Evolutionary conservation across 306 rosid species (phyloP), one percentile per base, ranked within the genome.

Genomic region (Cucurbita pepo): DNA sequence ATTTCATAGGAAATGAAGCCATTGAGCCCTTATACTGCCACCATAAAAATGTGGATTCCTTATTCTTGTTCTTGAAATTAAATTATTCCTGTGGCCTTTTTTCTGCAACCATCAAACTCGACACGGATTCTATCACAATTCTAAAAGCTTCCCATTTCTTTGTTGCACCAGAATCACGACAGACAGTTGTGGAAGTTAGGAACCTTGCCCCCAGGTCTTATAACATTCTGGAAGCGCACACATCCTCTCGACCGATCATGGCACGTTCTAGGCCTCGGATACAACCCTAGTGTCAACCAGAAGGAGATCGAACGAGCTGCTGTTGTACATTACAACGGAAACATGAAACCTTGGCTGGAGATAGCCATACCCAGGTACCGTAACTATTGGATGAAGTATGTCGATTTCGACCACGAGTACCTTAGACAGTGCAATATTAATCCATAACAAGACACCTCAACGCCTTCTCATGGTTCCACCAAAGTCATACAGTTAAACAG

Each of bases 301-400:
- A 69, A 48, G 73, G 73, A 69, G 13, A 69, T 69, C 9, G 73
- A 69, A 19, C 86, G 83, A 72, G 85, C 97, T 64, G 95, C 97
- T 34, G 97, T 92, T 63, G 43, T 90, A 64, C 97, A 92, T 83
- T 92, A 88, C 76, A 92, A 92, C 10, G 97, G 97, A 45, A 92
- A 92, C 92, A 44, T 92, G 96, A 92, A 92, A 82, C 97, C 97
- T 6, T 92, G 97, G 97, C 90, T 92, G 57, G 97, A 92, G 88
- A 90, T 90, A 76, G 90, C 95, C 82, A 87, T 92, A 71, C 88
- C 97, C 74, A 90, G 86, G 84, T 92, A 86, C 69, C 82, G 95
- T 43, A 58, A 71, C 81, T 84, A 86, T 76, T 92, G 97, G 97
- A 53, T 86, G n/a, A 90, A 83, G 62, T 74, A 85, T 77, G 89